phyloP scores from a whole-genome alignment of 2,329 filamentous ascomycete genomes.

The Arthrobotrys sphaeroides region DNA sequence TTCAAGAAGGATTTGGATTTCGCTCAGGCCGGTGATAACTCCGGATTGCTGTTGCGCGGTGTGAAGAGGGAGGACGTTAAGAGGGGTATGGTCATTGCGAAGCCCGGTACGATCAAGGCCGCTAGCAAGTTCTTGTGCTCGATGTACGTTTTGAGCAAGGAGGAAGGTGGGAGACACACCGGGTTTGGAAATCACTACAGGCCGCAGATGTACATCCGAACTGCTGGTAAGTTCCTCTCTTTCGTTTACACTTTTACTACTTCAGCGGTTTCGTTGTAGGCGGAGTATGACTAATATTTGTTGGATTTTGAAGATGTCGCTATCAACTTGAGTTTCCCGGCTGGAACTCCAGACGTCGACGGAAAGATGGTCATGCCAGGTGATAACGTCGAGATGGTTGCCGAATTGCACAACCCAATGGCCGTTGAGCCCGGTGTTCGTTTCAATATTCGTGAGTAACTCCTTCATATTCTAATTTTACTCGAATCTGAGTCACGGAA shows the following conservation, averaged over 20 bases:
- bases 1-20: constrained; percentile 99
- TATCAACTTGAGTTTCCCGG: constrained; percentile 84
- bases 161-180: constrained; percentile 96
- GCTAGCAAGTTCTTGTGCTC: constrained; percentile 93
- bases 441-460: constrained; percentile 98
- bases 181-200: constrained; percentile 97
- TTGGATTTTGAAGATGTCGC: constrained; percentile 65
- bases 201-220: constrained; percentile 94
- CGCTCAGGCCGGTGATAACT: constrained; percentile 96
- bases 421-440: constrained; percentile 91
- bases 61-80: constrained; percentile 92
- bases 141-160: constrained; percentile 96
- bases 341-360: constrained; percentile 76
- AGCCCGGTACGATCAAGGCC: constrained; percentile 83
- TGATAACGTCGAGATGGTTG: constrained; percentile 98
- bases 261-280: neutral
- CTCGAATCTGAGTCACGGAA: constrained; percentile 29
- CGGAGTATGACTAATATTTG: neutral
- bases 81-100: constrained; percentile 92
- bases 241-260: neutral
- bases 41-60: constrained; percentile 93
- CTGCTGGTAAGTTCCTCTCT: constrained; percentile 84
- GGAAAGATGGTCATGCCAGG: constrained; percentile 94
- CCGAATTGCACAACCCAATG: constrained; percentile 82
- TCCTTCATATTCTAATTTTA: constrained; percentile 64